A percentile compares a stretch with the other conserved stretches of the same genome.
Evolutionary conservation across 495 filamentous ascomycete species (phyloP).

Genomic region (Podospora pseudoanserina): DNA sequence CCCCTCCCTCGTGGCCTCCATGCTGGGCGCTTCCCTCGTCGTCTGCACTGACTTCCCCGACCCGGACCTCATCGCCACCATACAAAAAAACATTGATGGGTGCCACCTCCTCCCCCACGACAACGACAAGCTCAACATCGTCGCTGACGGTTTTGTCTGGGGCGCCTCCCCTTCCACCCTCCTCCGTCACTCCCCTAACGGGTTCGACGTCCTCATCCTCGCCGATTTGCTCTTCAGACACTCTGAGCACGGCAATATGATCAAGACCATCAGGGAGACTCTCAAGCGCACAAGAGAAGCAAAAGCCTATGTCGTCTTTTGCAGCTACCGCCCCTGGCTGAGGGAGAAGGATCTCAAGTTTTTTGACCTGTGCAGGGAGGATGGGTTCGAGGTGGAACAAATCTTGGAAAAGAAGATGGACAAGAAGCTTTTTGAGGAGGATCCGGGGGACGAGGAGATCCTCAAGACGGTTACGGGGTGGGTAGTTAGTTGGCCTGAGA

Average conservation of each 20-base stretch:
- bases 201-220: constrained; percentile 78
- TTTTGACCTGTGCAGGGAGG: constrained; percentile 67
- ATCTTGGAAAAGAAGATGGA: constrained; percentile 78
- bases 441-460: constrained; percentile 73
- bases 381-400: constrained; percentile 70
- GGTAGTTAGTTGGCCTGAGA: constrained; percentile 54
- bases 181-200: constrained; percentile 38
- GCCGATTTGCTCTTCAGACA: constrained; percentile 89
- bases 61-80: constrained; percentile 68
- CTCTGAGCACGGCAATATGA: constrained; percentile 72
- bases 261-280: constrained; percentile 63
- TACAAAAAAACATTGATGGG: constrained; percentile 64
- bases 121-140: constrained; percentile 34
- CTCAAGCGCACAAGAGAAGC: constrained; percentile 53
- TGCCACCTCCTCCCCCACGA: constrained; percentile 31
- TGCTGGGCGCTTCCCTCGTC: constrained; percentile 62
- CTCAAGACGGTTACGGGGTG: constrained; percentile 80
- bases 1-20: constrained; percentile 71
- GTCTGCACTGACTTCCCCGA: constrained; percentile 92
- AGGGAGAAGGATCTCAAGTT: constrained; percentile 78
- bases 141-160: constrained; percentile 74
- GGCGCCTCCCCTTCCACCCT: constrained; percentile 56
- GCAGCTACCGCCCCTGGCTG: constrained; percentile 88
- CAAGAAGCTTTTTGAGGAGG: constrained; percentile 80
- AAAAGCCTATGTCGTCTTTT: constrained; percentile 83